These are phyloP conservation scores for Debaryomycetaceae sp. DNA, from an alignment of 1,139 yeast genomes.

Conservation along the genomic window DNA sequence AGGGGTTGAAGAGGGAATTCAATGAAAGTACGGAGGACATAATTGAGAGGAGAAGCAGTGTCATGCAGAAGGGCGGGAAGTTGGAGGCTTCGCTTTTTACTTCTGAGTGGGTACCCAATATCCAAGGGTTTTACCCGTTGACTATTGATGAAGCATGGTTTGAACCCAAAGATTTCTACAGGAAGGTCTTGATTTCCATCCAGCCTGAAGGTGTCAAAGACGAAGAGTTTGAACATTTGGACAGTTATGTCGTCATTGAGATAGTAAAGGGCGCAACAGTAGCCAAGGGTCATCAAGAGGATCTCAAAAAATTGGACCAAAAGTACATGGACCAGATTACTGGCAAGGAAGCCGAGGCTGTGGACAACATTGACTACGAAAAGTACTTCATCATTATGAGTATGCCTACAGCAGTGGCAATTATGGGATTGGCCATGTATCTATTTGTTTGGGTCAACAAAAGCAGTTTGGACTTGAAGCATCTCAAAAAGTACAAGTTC, in stretches of 20 bases:
- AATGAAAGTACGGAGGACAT: conserved; percentile 2
- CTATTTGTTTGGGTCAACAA: conserved; percentile 55
- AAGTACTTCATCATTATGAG: conserved; percentile 64
- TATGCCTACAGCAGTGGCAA: conserved; percentile 68
- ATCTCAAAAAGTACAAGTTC: conserved; percentile 50
- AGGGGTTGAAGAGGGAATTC: conserved; percentile 38
- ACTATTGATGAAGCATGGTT: conserved; percentile 63
- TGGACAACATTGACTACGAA: conserved; percentile 56
- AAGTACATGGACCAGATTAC: conserved; percentile 28
- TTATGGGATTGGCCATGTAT: conserved; percentile 62
- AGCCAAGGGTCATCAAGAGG: conserved; percentile 53
- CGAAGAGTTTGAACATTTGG: conserved; percentile 57
- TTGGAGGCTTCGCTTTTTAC: conserved; percentile 53
- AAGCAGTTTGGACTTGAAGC: conserved; percentile 40
- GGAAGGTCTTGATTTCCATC: conserved; percentile 54
- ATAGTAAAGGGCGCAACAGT: conserved; percentile 59
- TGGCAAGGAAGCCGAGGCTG: conserved; percentile 47
- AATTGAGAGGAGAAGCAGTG: conserved; percentile 28
- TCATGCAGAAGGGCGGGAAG: conserved; percentile 38
- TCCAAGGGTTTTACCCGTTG: conserved; percentile 62
- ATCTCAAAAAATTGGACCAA: conserved; percentile 44
- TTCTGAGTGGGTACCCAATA: conserved; percentile 68
- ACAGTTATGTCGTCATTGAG: conserved; percentile 53
- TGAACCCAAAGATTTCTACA: conserved; percentile 37
- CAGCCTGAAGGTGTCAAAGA: conserved; percentile 69